phyloP scores from a whole-genome alignment of 352 stramenopile species.

The Globisporangium camurandrum region DNA sequence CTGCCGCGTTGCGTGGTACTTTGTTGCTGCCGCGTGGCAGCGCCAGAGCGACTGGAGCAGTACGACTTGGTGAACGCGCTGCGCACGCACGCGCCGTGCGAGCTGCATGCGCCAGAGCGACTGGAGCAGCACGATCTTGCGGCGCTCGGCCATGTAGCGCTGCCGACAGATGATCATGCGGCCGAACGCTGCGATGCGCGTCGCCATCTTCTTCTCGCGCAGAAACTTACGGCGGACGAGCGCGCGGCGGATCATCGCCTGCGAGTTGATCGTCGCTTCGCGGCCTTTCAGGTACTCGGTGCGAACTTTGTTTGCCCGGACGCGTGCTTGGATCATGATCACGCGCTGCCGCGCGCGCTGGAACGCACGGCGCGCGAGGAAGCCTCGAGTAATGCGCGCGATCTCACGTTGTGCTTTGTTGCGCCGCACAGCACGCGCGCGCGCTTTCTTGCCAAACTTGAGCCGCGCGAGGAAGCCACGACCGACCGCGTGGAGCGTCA shows the following conservation, averaged over 20 bases:
- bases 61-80: slow-evolving; percentile 31
- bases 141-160: slow-evolving; percentile 47
- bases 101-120: slow-evolving; percentile 77
- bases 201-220: slow-evolving; percentile 84
- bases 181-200: slow-evolving; percentile 73
- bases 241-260: slow-evolving; percentile 82
- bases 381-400: slow-evolving; percentile 59
- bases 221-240: slow-evolving; percentile 74
- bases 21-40: slow-evolving; percentile 39
- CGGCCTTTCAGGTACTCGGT: slow-evolving; percentile 82
- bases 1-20: slow-evolving; percentile 46
- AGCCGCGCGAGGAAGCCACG: slow-evolving; percentile 73
- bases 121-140: slow-evolving; percentile 69
- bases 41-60: slow-evolving; percentile 80
- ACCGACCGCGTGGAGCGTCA: slow-evolving; percentile 68
- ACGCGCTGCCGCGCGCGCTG: slow-evolving; percentile 45
- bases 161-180: slow-evolving; percentile 76
- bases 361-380: slow-evolving; percentile 53
- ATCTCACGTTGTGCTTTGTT: slow-evolving; percentile 81
- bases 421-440: slow-evolving; percentile 54
- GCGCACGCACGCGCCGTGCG: slow-evolving; percentile 44
- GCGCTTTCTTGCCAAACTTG: slow-evolving; percentile 85
- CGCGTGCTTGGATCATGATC: slow-evolving; percentile 83
- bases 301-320: slow-evolving; percentile 80
- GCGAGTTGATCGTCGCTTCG: slow-evolving; percentile 81